A percentile compares a stretch with the other conserved stretches of the same genome.
Conservation (phyloP, 2,329 filamentous ascomycete species). For the Dryadomyces quercus-mongolicae region DNA sequence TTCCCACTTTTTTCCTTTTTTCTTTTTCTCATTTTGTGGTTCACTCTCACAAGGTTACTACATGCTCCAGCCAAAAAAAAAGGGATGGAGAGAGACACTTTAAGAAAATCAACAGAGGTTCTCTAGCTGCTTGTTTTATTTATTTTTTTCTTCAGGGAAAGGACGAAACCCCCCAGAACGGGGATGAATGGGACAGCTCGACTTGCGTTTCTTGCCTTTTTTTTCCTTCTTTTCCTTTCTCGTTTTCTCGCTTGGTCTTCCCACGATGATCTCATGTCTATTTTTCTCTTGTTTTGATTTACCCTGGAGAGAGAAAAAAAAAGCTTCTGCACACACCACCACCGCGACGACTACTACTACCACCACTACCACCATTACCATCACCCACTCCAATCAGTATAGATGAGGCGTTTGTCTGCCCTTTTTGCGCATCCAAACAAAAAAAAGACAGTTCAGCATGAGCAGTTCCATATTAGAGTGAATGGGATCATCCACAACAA, state of each 20-base stretch:
- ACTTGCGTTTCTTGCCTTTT: not conserved
- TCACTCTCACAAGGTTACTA: no score
- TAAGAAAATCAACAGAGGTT: not conserved
- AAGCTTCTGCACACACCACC: no score
- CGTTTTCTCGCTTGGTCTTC: not conserved
- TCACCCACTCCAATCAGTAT: no score
- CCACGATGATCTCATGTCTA: not conserved
- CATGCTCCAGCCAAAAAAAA: not conserved
- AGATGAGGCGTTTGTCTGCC: no score
- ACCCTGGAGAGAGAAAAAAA: not conserved
- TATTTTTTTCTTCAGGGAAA: not conserved
- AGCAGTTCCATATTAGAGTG: no score
- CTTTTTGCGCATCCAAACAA: no score
- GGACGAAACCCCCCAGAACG: not conserved
- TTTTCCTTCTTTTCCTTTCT: not conserved
- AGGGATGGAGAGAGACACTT: not conserved
- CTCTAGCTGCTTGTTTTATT: not conserved
- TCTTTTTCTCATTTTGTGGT: no score
- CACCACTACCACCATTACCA: no score
- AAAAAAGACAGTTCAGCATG: no score
- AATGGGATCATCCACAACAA: no score
- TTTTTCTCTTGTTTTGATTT: not conserved
- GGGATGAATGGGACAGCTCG: not conserved
- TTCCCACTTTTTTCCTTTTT: no score
- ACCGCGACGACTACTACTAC: no score